Conservation (phyloP, 169 alveolate species). For the Pseudocohnilembus persalinus region DNA sequence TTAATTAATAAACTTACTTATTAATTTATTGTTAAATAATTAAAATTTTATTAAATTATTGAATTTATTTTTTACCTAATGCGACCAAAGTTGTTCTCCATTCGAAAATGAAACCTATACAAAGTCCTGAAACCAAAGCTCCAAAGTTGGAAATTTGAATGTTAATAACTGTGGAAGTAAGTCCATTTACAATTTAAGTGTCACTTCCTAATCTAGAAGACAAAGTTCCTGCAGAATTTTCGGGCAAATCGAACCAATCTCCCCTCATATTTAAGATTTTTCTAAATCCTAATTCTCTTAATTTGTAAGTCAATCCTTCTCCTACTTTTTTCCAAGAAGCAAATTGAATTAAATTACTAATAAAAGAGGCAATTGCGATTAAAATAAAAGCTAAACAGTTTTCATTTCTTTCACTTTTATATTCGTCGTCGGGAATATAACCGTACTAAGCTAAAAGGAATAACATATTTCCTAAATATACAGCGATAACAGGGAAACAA, state of each 20-base stretch:
- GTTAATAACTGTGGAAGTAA: constrained; percentile 37
- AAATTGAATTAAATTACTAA: constrained; percentile 15
- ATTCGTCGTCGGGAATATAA: neutral
- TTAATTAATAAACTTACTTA: too few species aligned
- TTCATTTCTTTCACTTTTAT: constrained; percentile 2
- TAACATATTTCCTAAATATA: neutral
- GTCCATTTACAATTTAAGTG: constrained; percentile 31
- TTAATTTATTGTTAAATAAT: too few species aligned
- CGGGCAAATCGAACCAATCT: constrained; percentile 28
- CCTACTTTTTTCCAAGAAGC: constrained; percentile 28
- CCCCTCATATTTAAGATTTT: constrained; percentile 41
- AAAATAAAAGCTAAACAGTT: constrained; percentile 21
- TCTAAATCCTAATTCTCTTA: constrained; percentile 31
- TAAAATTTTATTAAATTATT: too few species aligned
- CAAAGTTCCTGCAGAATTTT: constrained; percentile 43
- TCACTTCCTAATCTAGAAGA: constrained; percentile 37
- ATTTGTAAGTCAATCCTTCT: constrained; percentile 29
- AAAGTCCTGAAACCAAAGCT: constrained; percentile 55
- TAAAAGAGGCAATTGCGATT: constrained; percentile 24
- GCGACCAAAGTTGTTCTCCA: constrained; percentile 63
- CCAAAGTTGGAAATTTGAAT: constrained; percentile 39
- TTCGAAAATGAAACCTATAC: constrained; percentile 44
- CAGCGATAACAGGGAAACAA: neutral
- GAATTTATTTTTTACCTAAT: too few species aligned
- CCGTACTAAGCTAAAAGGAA: neutral